phyloP scores from a whole-genome alignment of 2,329 filamentous ascomycete genomes.

The Xylariaceae sp. region DNA sequence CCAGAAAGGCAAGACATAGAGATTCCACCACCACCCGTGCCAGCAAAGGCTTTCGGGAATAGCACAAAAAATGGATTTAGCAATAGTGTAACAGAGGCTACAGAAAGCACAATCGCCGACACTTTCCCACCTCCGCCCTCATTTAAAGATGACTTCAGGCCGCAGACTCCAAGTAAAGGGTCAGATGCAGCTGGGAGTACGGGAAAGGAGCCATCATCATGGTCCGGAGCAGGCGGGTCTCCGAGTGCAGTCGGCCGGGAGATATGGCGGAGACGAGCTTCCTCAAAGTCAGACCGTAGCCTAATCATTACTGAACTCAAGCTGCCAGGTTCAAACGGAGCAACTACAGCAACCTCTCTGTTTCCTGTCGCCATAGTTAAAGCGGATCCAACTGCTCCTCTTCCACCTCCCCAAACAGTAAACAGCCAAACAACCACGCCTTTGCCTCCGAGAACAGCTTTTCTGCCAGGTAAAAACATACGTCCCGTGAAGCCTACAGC shows the following conservation, averaged over 20 bases:
- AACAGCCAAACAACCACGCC: slow-evolving; percentile 3
- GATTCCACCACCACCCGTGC: slow-evolving; percentile 16
- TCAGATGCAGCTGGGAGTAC: slow-evolving; percentile 7
- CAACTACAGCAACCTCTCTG: slow-evolving; percentile 36
- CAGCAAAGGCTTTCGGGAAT: slow-evolving; percentile 23
- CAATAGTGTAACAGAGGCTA: slow-evolving; percentile 17
- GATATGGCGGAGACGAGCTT: slow-evolving; percentile 50
- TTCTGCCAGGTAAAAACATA: slow-evolving; percentile 27
- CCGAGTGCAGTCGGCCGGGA: slow-evolving; percentile 27
- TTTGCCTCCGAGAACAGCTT: slow-evolving; percentile 25
- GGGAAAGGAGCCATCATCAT: slow-evolving; percentile 17
- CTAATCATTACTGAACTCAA: slow-evolving; percentile 49
- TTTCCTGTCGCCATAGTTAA: slow-evolving; percentile 12
- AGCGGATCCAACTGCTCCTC: slow-evolving; percentile 20
- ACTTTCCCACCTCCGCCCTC: slow-evolving; percentile 31
- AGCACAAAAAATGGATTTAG: slow-evolving; percentile 26
- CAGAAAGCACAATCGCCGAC: slow-evolving; percentile 21
- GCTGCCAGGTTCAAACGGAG: slow-evolving; percentile 48
- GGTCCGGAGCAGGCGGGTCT: slow-evolving; percentile 21
- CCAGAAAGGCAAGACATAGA: slow-evolving; percentile 28
- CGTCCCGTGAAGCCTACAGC: slow-evolving; percentile 21
- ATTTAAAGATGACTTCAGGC: slow-evolving; percentile 27
- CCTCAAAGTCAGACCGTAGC: slow-evolving; percentile 46
- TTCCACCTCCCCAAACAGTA: slow-evolving; percentile 13
- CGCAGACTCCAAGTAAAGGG: slow-evolving; percentile 23